Evolutionary conservation across 176 grass and related monocot genomes (phyloP), one percentile per base, ranked within the genome.

Genomic region (Eragrostis nindensis): DNA sequence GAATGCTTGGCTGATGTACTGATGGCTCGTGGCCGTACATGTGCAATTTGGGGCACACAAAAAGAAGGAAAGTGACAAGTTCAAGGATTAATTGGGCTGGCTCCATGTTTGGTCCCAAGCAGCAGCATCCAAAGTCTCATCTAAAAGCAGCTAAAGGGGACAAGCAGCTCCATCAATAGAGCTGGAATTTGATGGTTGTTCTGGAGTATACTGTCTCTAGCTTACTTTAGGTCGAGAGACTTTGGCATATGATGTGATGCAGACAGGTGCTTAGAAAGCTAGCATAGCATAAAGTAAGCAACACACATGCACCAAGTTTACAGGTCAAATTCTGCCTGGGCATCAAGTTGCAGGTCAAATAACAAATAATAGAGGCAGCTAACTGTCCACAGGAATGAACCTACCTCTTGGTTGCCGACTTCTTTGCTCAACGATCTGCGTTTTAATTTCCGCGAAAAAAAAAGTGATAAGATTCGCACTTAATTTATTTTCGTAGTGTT

Each of bases 101-200:
- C 25, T 75, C 45, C 64, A 32, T 84, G 77, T 77, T 81, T 76
- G 82, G 77, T 89, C 82, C 87, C 82, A 30, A 43, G 53, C 78
- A 43, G 82, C 82, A 77, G 87, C 82, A 89, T 82, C 82, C 82
- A 85, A 89, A 86, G 83, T 82, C 83, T 59, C 78, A 26, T 82
- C 70, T 66, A 78, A 89, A 89, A 85, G 83, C 73, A 61, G 57
- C 57, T 61, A 61, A 63, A 63, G 27, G 83, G 61, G 47, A 82
- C 83, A 86, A 50, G 73, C 78, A 86, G 73, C 66, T 89, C 83
- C 77, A 89, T 86, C 83, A 82, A 73, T 85, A 59, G 59, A 65
- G 78, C 83, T 89, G 87, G 83, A 89, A 78, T 81, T 82, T 41
- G 78, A 89, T 89, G 59, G 80, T 81, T 78, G 78, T 82, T 89